phyloP scores from a whole-genome alignment of 2,329 filamentous ascomycete species.

The Colletotrichum magnum region DNA sequence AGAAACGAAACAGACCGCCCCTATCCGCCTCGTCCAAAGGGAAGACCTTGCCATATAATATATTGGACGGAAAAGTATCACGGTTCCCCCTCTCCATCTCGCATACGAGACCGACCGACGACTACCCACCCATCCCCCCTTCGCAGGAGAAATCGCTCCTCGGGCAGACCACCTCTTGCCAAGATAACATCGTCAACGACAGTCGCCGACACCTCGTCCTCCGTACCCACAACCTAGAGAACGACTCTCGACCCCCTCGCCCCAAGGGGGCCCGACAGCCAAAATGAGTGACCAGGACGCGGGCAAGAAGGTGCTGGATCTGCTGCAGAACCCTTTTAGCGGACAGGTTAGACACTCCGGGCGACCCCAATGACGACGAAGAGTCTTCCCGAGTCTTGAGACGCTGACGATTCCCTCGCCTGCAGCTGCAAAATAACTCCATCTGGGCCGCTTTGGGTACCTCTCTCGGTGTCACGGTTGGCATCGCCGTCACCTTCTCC shows the following conservation, averaged over 20 bases:
- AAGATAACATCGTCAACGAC: slow-evolving; percentile 31
- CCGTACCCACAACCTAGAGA: slow-evolving; percentile 15
- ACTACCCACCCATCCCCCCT: not conserved
- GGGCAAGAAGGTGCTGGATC: slow-evolving; percentile 60
- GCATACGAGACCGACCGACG: not conserved
- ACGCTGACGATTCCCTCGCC: not conserved
- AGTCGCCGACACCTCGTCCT: slow-evolving; percentile 1
- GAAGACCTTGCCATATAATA: not conserved
- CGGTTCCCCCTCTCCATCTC: not conserved
- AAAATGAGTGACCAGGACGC: slow-evolving; percentile 46
- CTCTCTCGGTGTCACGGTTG: slow-evolving; percentile 80
- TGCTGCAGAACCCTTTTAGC: slow-evolving; percentile 67
- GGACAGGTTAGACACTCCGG: slow-evolving; percentile 55
- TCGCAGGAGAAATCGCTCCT: not conserved
- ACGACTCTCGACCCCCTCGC: slow-evolving; percentile 22
- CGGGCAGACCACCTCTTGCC: not conserved
- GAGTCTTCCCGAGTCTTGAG: not conserved
- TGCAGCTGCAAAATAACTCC: slow-evolving; percentile 67
- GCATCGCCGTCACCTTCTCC: slow-evolving; percentile 87
- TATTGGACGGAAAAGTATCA: not conserved
- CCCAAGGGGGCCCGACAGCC: slow-evolving; percentile 31
- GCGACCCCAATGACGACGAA: not conserved
- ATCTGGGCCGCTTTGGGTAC: slow-evolving; percentile 85
- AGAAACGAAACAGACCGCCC: slow-evolving; percentile 4
- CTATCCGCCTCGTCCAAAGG: slow-evolving; percentile 1